Evolutionary conservation across 805 yeast genomes (phyloP).

Genomic region (baker's yeast (Saccharomyces cerevisiae)): DNA sequence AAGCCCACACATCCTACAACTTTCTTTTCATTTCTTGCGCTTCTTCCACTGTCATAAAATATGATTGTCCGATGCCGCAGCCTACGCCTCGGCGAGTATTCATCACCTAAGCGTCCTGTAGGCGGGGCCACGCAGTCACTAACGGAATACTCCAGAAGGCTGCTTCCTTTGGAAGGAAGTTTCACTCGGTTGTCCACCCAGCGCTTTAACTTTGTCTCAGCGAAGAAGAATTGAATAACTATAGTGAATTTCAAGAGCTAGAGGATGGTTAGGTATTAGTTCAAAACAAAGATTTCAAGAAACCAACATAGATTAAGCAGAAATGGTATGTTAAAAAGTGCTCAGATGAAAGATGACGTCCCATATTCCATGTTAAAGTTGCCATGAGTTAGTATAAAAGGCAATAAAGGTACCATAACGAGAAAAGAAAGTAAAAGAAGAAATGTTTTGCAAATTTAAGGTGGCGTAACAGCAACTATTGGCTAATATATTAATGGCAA

Average conservation of each 20-base stretch:
- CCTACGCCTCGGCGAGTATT: neutral
- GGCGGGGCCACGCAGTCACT: no score
- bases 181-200: neutral
- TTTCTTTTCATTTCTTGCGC: neutral
- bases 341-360: neutral
- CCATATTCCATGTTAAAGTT: neutral
- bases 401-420: no score
- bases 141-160: neutral
- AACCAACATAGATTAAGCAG: slow-evolving; percentile 3
- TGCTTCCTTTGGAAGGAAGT: neutral
- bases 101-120: neutral
- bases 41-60: neutral
- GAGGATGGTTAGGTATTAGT: neutral
- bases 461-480: neutral
- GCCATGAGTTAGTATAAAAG: neutral
- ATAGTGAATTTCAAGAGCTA: neutral
- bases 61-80: neutral
- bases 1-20: no score
- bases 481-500: neutral
- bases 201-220: neutral
- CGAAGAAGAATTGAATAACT: neutral
- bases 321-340: slow-evolving; percentile 7
- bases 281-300: neutral
- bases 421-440: neutral
- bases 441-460: neutral